Evolutionary conservation across 164 flowering plant species (phyloP), one percentile per base, ranked within the genome.

Genomic region (Stephania yunnanensis): DNA sequence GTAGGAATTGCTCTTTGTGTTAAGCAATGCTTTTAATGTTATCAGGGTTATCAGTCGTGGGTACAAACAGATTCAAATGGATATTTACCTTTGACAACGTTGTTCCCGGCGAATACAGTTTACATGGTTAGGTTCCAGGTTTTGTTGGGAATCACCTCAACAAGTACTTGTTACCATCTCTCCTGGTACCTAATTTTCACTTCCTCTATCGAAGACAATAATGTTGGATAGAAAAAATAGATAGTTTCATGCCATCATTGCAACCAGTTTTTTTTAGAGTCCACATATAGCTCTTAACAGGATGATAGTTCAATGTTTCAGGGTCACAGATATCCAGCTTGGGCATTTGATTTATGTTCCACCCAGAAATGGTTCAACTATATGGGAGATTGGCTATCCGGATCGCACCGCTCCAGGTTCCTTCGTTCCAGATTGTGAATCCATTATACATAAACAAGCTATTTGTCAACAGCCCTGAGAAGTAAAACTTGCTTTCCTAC

Each of bases 21-120:
- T n/a, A n/a, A 29, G 68, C 64, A 20, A 46, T 66, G 4, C 10
- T 52, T 71, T 77, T 4, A 65, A 31, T 68, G 69, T 30, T 46
- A 75, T 48, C 36, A 87, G 92, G 88, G 82, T 20, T 87, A 87
- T 80, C 92, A 89, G 73, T 89, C 85, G 73, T 89, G 92, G 92
- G 82, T 80, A 3, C 75, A 82, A 75, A 84, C 92, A 72, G 86
- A 86, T 70, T 73, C 76, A 58, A 71, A 76, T 42, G 92, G 90
- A 75, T 77, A 76, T 67, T 89, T 89, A 71, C 69, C 72, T 85
- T 87, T 73, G 78, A 78, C 71, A 86, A 85, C 78, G 86, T 86
- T 31, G 73, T 78, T 48, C 86, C 89, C 29, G 92, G 92, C 71
- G 76, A 58, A 17, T 89, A 87, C 70, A 80, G 82, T 12, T 82